Evolutionary conservation across 1,139 yeast species (phyloP).

Genomic region (Pichia sp.): DNA sequence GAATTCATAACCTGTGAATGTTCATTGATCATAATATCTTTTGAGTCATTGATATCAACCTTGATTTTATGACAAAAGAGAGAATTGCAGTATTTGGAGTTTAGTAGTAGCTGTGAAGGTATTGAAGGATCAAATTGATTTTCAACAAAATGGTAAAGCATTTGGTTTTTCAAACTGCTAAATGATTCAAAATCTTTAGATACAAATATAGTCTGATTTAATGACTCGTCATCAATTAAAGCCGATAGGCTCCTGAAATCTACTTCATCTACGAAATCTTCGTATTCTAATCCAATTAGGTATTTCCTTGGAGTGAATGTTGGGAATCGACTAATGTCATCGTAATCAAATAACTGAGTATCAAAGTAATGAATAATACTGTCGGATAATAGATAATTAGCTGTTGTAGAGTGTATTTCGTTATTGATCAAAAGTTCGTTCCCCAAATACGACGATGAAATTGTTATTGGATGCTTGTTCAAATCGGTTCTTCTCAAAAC

Average conservation of each 20-base stretch:
- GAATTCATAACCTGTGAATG: slow-evolving; percentile 34
- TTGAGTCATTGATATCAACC: slow-evolving; percentile 22
- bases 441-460: slow-evolving; percentile 28
- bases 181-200: slow-evolving; percentile 5
- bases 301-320: slow-evolving; percentile 55
- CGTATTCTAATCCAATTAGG: slow-evolving; percentile 60
- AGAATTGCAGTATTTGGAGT: slow-evolving; percentile 29
- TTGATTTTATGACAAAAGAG: slow-evolving; percentile 45
- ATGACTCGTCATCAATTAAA: slow-evolving; percentile 46
- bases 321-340: slow-evolving; percentile 31
- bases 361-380: slow-evolving; percentile 58
- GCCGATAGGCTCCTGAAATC: slow-evolving; percentile 50
- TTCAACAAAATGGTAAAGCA: slow-evolving; percentile 59
- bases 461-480: slow-evolving; percentile 18
- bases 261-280: slow-evolving; percentile 62
- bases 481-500: slow-evolving; percentile 15
- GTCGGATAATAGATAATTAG: slow-evolving; percentile 43
- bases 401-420: slow-evolving; percentile 25
- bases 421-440: slow-evolving; percentile 24
- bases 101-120: slow-evolving; percentile 32
- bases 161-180: slow-evolving; percentile 25
- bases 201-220: slow-evolving; percentile 54
- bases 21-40: slow-evolving; percentile 3
- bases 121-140: slow-evolving; percentile 19
- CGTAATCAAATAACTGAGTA: slow-evolving; percentile 29